Base-by-base conservation (phyloP, 2,329 filamentous ascomycete genomes). In the Emmonsiellopsis sp. region DNA sequence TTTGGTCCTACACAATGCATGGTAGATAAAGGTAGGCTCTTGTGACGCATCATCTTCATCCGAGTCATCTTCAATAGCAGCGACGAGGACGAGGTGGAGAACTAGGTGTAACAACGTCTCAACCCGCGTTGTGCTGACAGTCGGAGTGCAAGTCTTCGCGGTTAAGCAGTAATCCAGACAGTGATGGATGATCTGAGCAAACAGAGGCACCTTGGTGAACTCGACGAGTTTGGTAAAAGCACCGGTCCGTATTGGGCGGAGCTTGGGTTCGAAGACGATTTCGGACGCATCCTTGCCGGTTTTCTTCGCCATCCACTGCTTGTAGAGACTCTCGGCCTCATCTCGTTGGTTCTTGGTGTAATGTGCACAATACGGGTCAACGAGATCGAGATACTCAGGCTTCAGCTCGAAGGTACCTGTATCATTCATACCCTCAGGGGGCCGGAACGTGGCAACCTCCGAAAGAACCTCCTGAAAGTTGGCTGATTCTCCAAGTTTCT, bases 331-430 rank as follows among this genome's bases (percentile, higher is more conserved):
- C 70, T 98, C 93, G 0, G 92, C 89, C 68, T 98, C 93, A 65
- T 98, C 93, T 50, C 93, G 83, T 68, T 97, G 92, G 63, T 98
- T 98, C 66, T 95, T 95, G 64, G 85, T 94, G 70, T 95, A 98
- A 65, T 97, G 90, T 6, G 91, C 87, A 64, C 91, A 93, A 67
- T 96, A 98, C 0, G 94, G 93, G 67, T 98, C 94, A 50, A 98
- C 83, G 46, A 94, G 81, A 61, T 92, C 87, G 40, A 96, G 80
- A 62, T 85, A 93, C 56, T 95, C 82, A 4, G 87, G 83, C 65
- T 91, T 93, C 50, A 98, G 76, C 68, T 96, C 90, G 63, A 98
- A 98, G 0, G 89, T 95, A 54, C 94, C 93, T 13, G 91, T 87
- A 66, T 98, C 93, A 4, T 87, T 89, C 34, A 97, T 73, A 5